phyloP scores from a whole-genome alignment of 768 basidiomycete genomes.

The Trametes gibbosa region DNA sequence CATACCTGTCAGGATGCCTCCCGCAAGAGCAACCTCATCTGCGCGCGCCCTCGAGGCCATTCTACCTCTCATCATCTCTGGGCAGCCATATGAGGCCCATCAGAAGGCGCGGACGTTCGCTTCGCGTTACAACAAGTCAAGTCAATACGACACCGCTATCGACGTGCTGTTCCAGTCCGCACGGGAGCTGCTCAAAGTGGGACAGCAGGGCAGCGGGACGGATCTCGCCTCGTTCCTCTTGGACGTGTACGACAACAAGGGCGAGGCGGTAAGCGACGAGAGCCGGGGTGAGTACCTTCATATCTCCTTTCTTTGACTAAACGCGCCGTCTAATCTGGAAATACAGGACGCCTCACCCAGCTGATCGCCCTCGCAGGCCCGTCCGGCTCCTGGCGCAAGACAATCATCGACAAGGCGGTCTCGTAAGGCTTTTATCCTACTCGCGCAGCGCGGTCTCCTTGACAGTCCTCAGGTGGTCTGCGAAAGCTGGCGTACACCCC shows the following conservation, averaged over 20 bases:
- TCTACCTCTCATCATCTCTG: slow-evolving; percentile 63
- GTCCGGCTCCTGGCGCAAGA: slow-evolving; percentile 85
- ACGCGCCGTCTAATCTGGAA: neutral
- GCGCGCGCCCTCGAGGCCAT: slow-evolving; percentile 73
- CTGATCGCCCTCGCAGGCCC: slow-evolving; percentile 84
- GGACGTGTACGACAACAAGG: slow-evolving; percentile 78
- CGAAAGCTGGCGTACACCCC: slow-evolving; percentile 72
- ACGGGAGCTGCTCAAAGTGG: slow-evolving; percentile 82
- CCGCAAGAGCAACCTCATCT: slow-evolving; percentile 38
- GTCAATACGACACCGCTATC: slow-evolving; percentile 82
- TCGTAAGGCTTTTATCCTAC: slow-evolving; percentile 52
- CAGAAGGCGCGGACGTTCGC: slow-evolving; percentile 97
- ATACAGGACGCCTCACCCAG: slow-evolving; percentile 80
- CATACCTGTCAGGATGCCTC: slow-evolving; percentile 18
- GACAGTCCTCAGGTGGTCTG: slow-evolving; percentile 68
- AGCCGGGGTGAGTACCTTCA: slow-evolving; percentile 58
- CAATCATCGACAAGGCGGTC: slow-evolving; percentile 78
- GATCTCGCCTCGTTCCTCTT: slow-evolving; percentile 81
- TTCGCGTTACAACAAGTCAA: slow-evolving; percentile 78
- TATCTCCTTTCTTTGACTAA: neutral
- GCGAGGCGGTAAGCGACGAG: slow-evolving; percentile 69
- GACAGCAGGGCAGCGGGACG: slow-evolving; percentile 85
- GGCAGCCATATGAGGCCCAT: slow-evolving; percentile 88
- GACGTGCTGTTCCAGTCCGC: slow-evolving; percentile 92
- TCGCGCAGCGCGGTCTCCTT: slow-evolving; percentile 1